A percentile compares a stretch with the other conserved stretches of the same genome.
phyloP scores from a whole-genome alignment of 192 early-diverging fungal species.

The Coemansia sp. region DNA sequence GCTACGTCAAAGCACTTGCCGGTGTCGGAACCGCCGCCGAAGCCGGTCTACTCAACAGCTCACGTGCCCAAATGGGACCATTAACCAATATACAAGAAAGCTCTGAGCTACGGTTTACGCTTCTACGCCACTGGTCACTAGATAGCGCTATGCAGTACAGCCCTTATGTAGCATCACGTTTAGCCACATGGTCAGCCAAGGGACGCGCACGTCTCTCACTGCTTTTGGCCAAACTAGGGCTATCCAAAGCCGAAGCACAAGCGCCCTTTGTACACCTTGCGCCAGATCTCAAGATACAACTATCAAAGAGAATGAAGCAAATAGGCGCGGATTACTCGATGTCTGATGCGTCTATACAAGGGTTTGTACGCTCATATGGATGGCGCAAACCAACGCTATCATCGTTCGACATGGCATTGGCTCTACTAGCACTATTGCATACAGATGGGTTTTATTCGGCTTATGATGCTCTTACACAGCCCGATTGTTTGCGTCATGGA shows the following conservation, averaged over 20 bases:
- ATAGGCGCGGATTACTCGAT: conserved; percentile 81
- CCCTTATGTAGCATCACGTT: conserved; percentile 78
- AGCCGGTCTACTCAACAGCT: conserved; percentile 35
- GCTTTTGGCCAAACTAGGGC: conserved; percentile 89
- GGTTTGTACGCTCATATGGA: conserved; percentile 79
- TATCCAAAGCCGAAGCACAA: conserved; percentile 76
- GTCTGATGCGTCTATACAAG: conserved; percentile 71
- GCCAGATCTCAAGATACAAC: conserved; percentile 71
- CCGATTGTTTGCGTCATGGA: conserved; percentile 55
- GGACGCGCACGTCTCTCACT: conserved; percentile 79
- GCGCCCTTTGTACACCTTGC: conserved; percentile 75
- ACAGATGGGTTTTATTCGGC: conserved; percentile 79
- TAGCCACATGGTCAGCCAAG: conserved; percentile 86
- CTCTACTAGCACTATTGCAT: conserved; percentile 71
- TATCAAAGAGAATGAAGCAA: conserved; percentile 63
- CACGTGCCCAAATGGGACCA: conserved; percentile 10
- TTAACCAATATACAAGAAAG: conserved; percentile 29
- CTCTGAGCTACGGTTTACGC: conserved; percentile 82
- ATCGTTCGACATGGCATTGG: conserved; percentile 79
- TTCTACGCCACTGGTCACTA: conserved; percentile 92
- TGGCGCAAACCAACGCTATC: conserved; percentile 63
- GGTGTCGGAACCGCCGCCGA: conserved; percentile 23
- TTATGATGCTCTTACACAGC: conserved; percentile 74
- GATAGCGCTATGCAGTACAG: conserved; percentile 86
- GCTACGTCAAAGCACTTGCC: conserved; percentile 15